Evolutionary conservation across 306 rosid species (phyloP), one percentile per base, ranked within the genome.

Genomic region (Rubus parviflorus): DNA sequence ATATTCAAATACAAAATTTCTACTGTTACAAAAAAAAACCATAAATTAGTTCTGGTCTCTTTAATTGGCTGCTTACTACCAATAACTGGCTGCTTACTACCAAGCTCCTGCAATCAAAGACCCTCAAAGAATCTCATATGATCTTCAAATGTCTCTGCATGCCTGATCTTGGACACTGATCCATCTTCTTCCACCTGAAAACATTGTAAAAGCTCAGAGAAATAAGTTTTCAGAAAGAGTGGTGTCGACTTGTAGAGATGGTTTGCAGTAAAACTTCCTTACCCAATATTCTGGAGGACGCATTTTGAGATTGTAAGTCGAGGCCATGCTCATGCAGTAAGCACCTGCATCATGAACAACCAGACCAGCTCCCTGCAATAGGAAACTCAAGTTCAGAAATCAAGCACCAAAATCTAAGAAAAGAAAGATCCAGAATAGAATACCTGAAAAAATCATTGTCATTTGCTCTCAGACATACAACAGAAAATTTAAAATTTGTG

Each of bases 311-410:
- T 94, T 92, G 85, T 92, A 94, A 52, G 97, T 92, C 19, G 98
- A 94, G 51, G 97, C 97, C 98, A 94, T 92, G 85, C 97, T 94
- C 98, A 90, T 92, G 82, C 96, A 94, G 80, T 92, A 94, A 68
- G 98, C 98, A 54, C 98, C 98, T 4, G 97, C 97, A 79, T 90
- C 98, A 48, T 94, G 98, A 86, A 92, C 97, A 72, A 90, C 97
- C 68, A 94, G 85, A 73, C 97, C 97, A 74, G 89, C 77, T 72
- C 95, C 98, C 98, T 94, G 90, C 75, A 89, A 69, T 76, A 70
- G 49, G 77, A 74, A 74, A 25, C 22, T 45, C 67, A 64, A 41
- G 19, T 19, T 83, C 49, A 83, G 73, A 80, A 45, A 56, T 38
- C 30, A n/a, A 71, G 57, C 37, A 72, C 22, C 76, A 72, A 54